Conservation (phyloP, 148 eudicot species). For the Rhododendron henanense region DNA sequence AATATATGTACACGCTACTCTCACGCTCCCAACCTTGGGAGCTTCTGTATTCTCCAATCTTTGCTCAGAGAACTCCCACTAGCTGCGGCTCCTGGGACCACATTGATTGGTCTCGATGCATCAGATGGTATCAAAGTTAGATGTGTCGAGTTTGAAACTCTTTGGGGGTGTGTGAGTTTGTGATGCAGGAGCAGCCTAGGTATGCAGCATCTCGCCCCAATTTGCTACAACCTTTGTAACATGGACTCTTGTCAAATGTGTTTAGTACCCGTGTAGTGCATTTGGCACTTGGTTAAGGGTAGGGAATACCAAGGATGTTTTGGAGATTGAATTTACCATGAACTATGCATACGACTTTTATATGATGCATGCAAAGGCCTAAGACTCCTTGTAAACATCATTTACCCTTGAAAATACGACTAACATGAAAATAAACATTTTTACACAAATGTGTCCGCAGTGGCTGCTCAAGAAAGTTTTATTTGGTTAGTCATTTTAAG, state of each 20-base stretch:
- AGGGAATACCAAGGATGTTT: neutral
- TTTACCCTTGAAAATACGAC: neutral
- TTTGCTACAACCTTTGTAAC: neutral
- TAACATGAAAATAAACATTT: neutral
- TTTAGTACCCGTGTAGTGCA: neutral
- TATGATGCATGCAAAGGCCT: neutral
- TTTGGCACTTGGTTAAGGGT: neutral
- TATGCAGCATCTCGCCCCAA: neutral
- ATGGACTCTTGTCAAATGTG: neutral
- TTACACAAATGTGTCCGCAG: neutral
- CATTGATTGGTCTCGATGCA: neutral
- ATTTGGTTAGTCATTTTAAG: neutral
- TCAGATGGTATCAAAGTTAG: neutral
- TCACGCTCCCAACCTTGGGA: too few relatives aligned
- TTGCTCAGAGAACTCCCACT: neutral
- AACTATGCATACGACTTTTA: neutral
- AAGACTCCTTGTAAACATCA: neutral
- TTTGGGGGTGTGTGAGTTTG: neutral
- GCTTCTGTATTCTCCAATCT: neutral
- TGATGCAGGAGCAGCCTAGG: neutral
- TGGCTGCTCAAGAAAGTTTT: neutral
- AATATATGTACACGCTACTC: too few relatives aligned
- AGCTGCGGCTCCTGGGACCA: neutral
- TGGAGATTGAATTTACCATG: neutral
- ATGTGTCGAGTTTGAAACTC: neutral